Evolutionary conservation across 108 stramenopile genomes (phyloP), one percentile per base, ranked within the genome.

Genomic region (Nannochloropsis salina): DNA sequence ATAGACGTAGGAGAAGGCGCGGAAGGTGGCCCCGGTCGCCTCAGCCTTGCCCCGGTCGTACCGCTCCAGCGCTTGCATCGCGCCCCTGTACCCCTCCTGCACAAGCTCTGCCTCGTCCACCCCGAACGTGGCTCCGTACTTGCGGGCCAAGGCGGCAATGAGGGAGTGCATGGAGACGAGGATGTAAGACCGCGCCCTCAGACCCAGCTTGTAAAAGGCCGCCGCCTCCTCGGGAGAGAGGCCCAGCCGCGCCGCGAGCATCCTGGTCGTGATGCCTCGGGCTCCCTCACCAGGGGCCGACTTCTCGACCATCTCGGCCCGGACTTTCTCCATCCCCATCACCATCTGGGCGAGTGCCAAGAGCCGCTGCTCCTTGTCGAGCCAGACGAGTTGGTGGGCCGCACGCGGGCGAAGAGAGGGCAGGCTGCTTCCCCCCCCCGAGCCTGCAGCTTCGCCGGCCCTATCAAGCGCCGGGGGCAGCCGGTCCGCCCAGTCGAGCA

Each of bases 121-220:
- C 15, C 61, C 61, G n/a, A 74, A 74, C 20, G 61, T 74, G n/a
- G 20, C 61, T 74, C 20, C 61, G n/a, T 74, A 74, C n/a, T 74
- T 74, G 20, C 61, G 15, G 20, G 61, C 61, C n/a, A 74, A n/a
- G 3, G 61, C 15, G n/a, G n/a, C 20, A 74, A 74, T 74, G 5
- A 74, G 6, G 15, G 61, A 74, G 61, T 74, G 61, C 61, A 74
- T 74, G 61, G 20, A n/a, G 20, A 74, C n/a, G 15, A 74, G 61
- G n/a, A 74, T 74, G 6, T 74, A 74, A 74, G 20, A n/a, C 20
- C 61, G 61, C n/a, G 61, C 61, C n/a, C 61, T 15, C 1, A 74
- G n/a, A 74, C 61, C 61, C 61, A 74, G n/a, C 61, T 74, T 74
- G n/a, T 74, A 74, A 74, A 74, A 74, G 20, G 61, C 61, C 61